A percentile compares a stretch with the other conserved stretches of the same genome.
Conservation (phyloP, 805 yeast species). For the Metschnikowia cubensis region DNA sequence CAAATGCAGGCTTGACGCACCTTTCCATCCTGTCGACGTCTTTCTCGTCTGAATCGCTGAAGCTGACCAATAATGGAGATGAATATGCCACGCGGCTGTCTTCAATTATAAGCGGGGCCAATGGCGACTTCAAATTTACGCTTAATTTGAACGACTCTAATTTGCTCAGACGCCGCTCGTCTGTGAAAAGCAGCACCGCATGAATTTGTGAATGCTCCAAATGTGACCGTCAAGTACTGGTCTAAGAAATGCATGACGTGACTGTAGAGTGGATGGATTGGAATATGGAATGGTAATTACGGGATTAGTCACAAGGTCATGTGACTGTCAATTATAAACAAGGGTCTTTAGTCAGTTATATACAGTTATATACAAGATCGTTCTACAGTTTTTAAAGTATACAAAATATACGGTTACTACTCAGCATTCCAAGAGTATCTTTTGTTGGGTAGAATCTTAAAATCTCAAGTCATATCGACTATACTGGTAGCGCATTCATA, state of each 20-base stretch:
- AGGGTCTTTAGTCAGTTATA: too few relatives aligned
- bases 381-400: too few relatives aligned
- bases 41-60: constrained; percentile 16
- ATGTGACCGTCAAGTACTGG: background rate
- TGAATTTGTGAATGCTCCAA: background rate
- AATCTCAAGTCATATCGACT: too few relatives aligned
- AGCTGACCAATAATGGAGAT: constrained; percentile 17
- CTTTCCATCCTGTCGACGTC: constrained; percentile 19
- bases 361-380: too few relatives aligned
- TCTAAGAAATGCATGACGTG: background rate
- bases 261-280: background rate
- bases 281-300: background rate
- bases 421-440: too few relatives aligned
- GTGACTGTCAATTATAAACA: too few relatives aligned
- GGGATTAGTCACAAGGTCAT: too few relatives aligned
- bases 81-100: constrained; percentile 38
- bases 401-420: too few relatives aligned
- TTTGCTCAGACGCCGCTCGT: constrained; percentile 49
- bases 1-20: constrained; percentile 18
- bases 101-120: constrained; percentile 36
- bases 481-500: too few relatives aligned
- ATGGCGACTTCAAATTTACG: constrained; percentile 48
- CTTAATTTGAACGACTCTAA: constrained; percentile 63
- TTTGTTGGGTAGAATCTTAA: too few relatives aligned
- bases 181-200: constrained; percentile 14